phyloP scores from a whole-genome alignment of 495 filamentous ascomycete genomes.

The Friedmanniomyces simplex region DNA sequence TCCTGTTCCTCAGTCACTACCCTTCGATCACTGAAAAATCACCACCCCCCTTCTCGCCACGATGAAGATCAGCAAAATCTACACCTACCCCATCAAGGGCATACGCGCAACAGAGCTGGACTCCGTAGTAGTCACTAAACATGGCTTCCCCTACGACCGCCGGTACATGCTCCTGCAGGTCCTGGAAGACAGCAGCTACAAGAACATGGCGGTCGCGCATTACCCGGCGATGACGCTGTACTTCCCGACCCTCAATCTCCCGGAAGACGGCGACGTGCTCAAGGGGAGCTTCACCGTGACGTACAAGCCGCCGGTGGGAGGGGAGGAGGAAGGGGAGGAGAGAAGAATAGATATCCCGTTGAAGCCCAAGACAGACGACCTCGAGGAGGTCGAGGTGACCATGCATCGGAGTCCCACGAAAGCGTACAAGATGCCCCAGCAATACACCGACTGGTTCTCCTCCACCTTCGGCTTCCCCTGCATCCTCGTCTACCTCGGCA shows the following conservation, averaged over 20 bases:
- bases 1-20: no score
- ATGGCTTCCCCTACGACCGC: conserved; percentile 67
- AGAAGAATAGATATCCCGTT: conserved; percentile 49
- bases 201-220: conserved; percentile 57
- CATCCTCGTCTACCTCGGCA: conserved; percentile 59
- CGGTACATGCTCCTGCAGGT: conserved; percentile 65
- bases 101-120: conserved; percentile 54
- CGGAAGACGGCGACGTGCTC: conserved; percentile 19
- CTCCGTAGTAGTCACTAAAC: conserved; percentile 45
- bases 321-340: conserved; percentile 23
- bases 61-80: conserved; percentile 46
- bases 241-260: conserved; percentile 39
- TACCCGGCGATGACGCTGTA: conserved; percentile 62
- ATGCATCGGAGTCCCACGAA: conserved; percentile 55
- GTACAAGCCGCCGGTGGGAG: conserved; percentile 42
- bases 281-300: conserved; percentile 45
- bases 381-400: conserved; percentile 44
- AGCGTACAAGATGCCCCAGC: conserved; percentile 55
- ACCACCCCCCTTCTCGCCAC: not conserved
- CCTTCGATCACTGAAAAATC: no score
- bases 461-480: conserved; percentile 56
- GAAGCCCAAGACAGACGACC: conserved; percentile 38
- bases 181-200: conserved; percentile 20
- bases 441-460: conserved; percentile 66
- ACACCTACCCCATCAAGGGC: conserved; percentile 83